phyloP scores from a whole-genome alignment of 108 stramenopile genomes.

The Hondaea fermentalgiana region DNA sequence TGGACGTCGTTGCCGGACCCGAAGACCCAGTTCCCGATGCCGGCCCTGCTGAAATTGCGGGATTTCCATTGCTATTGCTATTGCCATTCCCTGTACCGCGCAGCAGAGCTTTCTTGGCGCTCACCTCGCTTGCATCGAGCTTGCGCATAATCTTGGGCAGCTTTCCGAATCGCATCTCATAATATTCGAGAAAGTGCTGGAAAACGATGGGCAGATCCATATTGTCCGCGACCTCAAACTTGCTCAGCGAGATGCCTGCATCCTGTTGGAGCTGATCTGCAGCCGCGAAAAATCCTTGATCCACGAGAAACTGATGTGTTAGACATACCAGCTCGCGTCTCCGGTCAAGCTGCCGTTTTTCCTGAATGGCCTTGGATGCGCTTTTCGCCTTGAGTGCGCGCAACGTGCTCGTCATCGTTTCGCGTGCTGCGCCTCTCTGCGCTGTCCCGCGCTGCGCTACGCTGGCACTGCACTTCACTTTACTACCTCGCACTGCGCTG shows the following conservation, averaged over 20 bases:
- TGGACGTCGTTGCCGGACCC: no score
- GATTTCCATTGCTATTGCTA: no score
- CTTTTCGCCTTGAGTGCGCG: neutral
- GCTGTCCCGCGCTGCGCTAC: no score
- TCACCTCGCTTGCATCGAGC: neutral
- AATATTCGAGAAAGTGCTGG: constrained; percentile 53
- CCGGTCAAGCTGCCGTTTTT: constrained; percentile 22
- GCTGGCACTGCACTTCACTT: no score
- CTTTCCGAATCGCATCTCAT: constrained; percentile 44
- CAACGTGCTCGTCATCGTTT: neutral
- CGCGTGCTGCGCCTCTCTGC: neutral
- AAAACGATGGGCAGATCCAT: constrained; percentile 43
- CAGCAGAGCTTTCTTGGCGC: neutral
- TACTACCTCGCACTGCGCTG: no score
- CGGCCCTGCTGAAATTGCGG: no score
- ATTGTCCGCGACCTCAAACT: constrained; percentile 51
- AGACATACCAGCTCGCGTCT: constrained; percentile 19
- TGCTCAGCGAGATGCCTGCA: neutral
- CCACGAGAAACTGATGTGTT: constrained; percentile 18
- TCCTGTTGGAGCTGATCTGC: constrained; percentile 26
- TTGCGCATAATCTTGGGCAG: constrained; percentile 21
- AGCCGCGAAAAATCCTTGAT: constrained; percentile 18
- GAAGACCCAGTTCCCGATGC: no score
- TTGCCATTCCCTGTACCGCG: neutral
- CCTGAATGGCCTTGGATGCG: neutral